phyloP scores from a whole-genome alignment of 345 rosid genomes.

The Raphanus raphanistrum region DNA sequence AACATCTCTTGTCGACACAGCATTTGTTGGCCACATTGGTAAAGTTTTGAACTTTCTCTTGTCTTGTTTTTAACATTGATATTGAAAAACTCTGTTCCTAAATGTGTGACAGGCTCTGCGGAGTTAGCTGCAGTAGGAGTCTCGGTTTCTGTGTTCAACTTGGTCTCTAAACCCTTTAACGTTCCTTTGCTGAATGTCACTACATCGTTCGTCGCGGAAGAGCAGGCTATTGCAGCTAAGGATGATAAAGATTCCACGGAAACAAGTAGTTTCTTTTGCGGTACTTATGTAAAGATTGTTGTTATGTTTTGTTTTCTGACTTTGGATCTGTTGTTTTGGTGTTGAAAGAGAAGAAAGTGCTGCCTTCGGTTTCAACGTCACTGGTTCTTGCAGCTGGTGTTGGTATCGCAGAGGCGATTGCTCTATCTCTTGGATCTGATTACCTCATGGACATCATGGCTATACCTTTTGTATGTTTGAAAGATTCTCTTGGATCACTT shows the following conservation, averaged over 20 bases:
- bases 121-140: conserved; percentile 94
- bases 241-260: conserved; percentile 15
- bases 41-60: conserved; percentile 11
- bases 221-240: conserved; percentile 53
- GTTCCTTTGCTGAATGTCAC: conserved; percentile 88
- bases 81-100: background rate
- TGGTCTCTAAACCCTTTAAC: conserved; percentile 82
- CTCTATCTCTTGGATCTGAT: conserved; percentile 71
- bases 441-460: conserved; percentile 89
- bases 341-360: conserved; percentile 46
- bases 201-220: conserved; percentile 94
- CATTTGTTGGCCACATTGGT: conserved; percentile 89
- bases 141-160: conserved; percentile 77
- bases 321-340: conserved; percentile 1
- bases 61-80: background rate
- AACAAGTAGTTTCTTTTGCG: conserved; percentile 4
- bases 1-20: conserved; percentile 78
- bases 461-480: conserved; percentile 79
- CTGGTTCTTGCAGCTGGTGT: conserved; percentile 75
- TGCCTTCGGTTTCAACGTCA: conserved; percentile 82
- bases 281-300: background rate
- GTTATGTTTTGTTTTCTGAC: conserved; percentile 1
- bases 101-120: conserved; percentile 55
- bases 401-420: conserved; percentile 82
- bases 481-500: conserved; percentile 9